Percentiles rank a stretch among this genome's conserved stretches.
phyloP scores from a whole-genome alignment of 108 stramenopile genomes.

The Epithemia pelagica region DNA sequence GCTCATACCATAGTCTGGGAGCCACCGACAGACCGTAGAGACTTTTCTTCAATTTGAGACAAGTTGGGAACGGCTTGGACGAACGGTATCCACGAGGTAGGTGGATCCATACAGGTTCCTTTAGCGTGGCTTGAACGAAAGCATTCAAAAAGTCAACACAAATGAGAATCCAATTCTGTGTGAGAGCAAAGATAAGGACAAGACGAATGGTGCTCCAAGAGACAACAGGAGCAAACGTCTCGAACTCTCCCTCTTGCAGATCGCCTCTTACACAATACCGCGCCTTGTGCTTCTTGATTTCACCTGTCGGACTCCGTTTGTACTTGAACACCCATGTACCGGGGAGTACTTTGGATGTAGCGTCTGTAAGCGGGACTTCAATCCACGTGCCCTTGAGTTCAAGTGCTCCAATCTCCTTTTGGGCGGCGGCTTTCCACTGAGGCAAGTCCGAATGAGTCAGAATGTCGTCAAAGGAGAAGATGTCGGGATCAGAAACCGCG shows the following conservation, averaged over 20 bases:
- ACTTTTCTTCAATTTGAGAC: conserved; percentile 17
- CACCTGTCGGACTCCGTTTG: conserved; percentile 37
- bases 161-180: background rate
- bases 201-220: too few species aligned
- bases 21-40: conserved; percentile 16
- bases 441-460: too few species aligned
- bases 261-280: too few species aligned
- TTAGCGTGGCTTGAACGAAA: too few species aligned
- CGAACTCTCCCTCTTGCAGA: too few species aligned
- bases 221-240: too few species aligned
- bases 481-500: too few species aligned
- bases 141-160: too few species aligned
- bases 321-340: conserved; percentile 27
- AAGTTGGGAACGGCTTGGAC: conserved; percentile 10
- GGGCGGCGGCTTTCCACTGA: background rate
- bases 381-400: conserved; percentile 3
- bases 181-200: too few species aligned
- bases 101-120: too few species aligned
- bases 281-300: conserved; percentile 39
- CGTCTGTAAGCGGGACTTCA: conserved; percentile 9
- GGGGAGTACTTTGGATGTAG: conserved; percentile 26
- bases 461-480: too few species aligned
- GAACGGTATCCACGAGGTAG: conserved; percentile 12
- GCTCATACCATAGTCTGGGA: too few species aligned
- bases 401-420: background rate